A percentile compares a stretch with the other conserved stretches of the same genome.
Evolutionary conservation across 73 alveolate genomes (phyloP).

Genomic region (Stentor coeruleus): DNA sequence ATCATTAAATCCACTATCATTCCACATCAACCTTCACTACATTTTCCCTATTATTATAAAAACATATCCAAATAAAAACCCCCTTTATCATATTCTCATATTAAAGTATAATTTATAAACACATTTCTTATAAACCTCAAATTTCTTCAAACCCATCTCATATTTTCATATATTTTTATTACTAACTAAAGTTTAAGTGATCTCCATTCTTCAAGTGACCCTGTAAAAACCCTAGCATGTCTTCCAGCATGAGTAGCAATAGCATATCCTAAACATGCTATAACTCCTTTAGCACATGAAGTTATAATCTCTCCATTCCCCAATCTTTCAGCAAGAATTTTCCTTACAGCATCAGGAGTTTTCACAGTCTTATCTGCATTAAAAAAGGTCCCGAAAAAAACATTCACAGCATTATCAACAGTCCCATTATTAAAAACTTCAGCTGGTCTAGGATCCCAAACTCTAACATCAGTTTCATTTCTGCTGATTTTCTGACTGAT

Average conservation of each 20-base stretch:
- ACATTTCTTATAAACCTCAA: no score
- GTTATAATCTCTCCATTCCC: not conserved
- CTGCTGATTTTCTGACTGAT: not conserved
- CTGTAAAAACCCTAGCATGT: not conserved
- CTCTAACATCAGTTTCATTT: not conserved
- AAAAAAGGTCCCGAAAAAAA: not conserved
- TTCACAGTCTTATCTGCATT: slow-evolving; percentile 22
- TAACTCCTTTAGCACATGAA: not conserved
- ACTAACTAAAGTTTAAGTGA: no score
- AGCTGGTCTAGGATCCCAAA: not conserved
- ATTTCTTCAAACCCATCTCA: no score
- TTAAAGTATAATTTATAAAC: no score
- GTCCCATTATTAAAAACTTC: not conserved
- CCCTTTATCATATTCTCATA: no score
- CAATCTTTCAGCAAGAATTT: not conserved
- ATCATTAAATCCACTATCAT: no score
- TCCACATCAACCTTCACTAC: no score
- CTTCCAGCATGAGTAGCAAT: not conserved
- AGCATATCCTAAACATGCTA: not conserved
- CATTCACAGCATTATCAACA: not conserved
- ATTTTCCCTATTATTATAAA: no score
- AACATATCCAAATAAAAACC: no score
- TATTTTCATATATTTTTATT: no score
- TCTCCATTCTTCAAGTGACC: slow-evolving; percentile 21
- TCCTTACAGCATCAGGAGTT: not conserved